phyloP scores from a whole-genome alignment of 2,329 filamentous ascomycete species.

The Diplodia corticola region DNA sequence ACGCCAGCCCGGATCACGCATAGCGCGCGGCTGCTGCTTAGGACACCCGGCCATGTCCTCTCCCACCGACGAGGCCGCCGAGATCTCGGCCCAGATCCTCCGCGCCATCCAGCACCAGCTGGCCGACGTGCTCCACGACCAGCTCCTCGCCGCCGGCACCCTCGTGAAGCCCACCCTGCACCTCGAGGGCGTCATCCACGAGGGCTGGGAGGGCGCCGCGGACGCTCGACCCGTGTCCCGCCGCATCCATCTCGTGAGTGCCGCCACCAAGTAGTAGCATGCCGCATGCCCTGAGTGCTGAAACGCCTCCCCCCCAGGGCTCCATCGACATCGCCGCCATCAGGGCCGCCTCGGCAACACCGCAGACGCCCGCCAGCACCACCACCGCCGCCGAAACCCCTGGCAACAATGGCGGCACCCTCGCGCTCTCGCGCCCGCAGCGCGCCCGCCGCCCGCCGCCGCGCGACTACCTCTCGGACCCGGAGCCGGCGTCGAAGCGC shows the following conservation, averaged over 20 bases:
- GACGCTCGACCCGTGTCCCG: background rate
- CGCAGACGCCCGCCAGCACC: background rate
- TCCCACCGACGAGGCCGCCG: constrained; percentile 7
- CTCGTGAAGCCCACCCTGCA: background rate
- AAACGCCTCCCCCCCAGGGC: background rate
- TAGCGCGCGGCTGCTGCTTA: background rate
- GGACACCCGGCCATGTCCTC: constrained; percentile 7
- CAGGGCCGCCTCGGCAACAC: constrained; percentile 4
- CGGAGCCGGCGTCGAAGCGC: constrained; percentile 9
- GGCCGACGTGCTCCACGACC: background rate
- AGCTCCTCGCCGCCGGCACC: background rate
- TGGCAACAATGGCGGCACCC: background rate
- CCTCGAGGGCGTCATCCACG: constrained; percentile 12
- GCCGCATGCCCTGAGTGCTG: background rate
- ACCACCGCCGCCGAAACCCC: background rate
- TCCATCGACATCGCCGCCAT: constrained; percentile 14
- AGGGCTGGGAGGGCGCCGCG: constrained; percentile 5
- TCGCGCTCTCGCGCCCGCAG: background rate
- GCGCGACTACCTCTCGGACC: constrained; percentile 6
- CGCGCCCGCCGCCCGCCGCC: constrained; percentile 5
- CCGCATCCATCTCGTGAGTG: constrained; percentile 14
- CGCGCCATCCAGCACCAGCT: constrained; percentile 16
- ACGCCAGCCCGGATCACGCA: background rate
- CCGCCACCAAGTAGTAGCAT: background rate
- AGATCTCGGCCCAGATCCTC: constrained; percentile 3